Base-by-base conservation (phyloP, 805 yeast species). In the Schwanniomyces occidentalis region DNA sequence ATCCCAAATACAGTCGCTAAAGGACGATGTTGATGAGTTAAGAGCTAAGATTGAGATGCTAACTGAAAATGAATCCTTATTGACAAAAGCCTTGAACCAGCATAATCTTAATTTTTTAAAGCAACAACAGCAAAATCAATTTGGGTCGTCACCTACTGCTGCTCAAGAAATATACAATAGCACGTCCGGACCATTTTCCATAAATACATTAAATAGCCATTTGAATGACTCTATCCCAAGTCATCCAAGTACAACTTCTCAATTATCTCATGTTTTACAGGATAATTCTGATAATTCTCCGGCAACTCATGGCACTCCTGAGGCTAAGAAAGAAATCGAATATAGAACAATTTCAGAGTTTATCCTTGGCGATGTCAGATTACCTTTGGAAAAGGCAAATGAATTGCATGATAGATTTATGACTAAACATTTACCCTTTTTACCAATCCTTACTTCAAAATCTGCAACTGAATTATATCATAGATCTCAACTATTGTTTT, bases 21-120 rank as follows among this genome's bases (percentile, higher is more conserved):
- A 89, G 46, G 85, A 85, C 48, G 97, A 90, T 48, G 89, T 88
- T 5, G 90, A 85, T 51, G 91, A 83, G 46, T 63, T 88, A 45
- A 80, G 82, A 48, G 70, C 82, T 26, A 81, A 84, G 63, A 80
- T 85, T 47, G 87, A 82, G 50, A 71, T 74, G 58, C 58, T 81
- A 29, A 61, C 69, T 5, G 73, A 78, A 52, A 83, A 80, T 63
- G 91, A 83, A 59, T 73, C 76, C 16, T 57, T 84, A 4, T 74
- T 84, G 25, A 78, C 88, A 0, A 80, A 80, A 38, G 87, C 82
- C 3, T 51, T 82, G 28, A 72, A 70, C 41, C 71, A 68, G 38
- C 70, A 63, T 42, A 67, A 65, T 43, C 22, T 54, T 33, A 60
- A 58, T 42, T 54, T 48, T 41, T 36, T 52, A 22, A 61, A 52